A percentile compares a stretch with the other conserved stretches of the same genome.
Conservation (phyloP, 2,329 filamentous ascomycete species). For the Sarocladium brachiariae region DNA sequence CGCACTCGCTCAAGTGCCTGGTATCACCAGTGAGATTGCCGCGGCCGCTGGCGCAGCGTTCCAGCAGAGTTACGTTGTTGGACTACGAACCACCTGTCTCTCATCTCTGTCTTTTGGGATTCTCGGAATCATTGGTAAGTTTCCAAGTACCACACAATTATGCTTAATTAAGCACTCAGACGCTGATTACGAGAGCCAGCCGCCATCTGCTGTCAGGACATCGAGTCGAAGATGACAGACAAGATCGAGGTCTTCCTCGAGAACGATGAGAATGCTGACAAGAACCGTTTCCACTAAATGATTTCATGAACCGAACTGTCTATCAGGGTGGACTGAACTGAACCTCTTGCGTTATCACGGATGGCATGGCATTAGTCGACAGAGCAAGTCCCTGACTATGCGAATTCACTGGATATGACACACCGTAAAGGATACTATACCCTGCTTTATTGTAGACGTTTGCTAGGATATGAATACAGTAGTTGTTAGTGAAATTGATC, state of each 20-base stretch:
- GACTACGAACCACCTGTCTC: constrained; percentile 21
- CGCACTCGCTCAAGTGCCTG: constrained; percentile 19
- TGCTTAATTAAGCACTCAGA: neutral
- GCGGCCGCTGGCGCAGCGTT: constrained; percentile 22
- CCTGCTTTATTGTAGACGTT: neutral
- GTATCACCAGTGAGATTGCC: constrained; percentile 20
- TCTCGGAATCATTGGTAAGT: constrained; percentile 23
- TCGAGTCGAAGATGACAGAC: constrained; percentile 28
- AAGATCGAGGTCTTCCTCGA: constrained; percentile 30
- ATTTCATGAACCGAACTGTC: too few species aligned
- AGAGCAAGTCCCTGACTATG: too few species aligned
- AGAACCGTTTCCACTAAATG: constrained; percentile 21
- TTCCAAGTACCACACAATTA: neutral
- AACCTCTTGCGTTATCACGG: too few species aligned
- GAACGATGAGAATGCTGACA: constrained; percentile 25
- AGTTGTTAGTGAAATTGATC: too few species aligned
- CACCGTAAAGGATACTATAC: neutral
- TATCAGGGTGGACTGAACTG: too few species aligned
- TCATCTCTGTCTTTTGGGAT: constrained; percentile 23
- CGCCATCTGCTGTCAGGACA: constrained; percentile 26
- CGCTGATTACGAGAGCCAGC: constrained; percentile 15
- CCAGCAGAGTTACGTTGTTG: constrained; percentile 24
- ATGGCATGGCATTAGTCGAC: too few species aligned
- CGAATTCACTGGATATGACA: too few species aligned
- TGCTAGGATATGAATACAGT: too few species aligned